Base-by-base conservation (phyloP, 106 monocot genomes). In the Acanthochlamys bracteata region DNA sequence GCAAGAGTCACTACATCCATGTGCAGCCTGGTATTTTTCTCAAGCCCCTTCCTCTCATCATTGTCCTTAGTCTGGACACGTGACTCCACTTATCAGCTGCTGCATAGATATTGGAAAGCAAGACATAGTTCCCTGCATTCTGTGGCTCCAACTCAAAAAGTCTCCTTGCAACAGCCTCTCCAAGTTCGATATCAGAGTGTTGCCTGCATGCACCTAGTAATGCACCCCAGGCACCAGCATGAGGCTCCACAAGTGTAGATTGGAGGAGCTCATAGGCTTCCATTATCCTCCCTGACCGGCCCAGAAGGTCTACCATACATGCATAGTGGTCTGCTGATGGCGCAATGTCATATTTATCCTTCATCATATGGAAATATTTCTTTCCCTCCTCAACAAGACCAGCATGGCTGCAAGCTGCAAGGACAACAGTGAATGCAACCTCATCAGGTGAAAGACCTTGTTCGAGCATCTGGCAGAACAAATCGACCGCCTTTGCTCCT, bases 261-360 rank as follows among this genome's bases (percentile, higher is more conserved):
- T 67, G 71, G 12, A 86, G 73, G 46, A 94, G 42, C 20, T 79
- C 73, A 46, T 86, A 81, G 19, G 93, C 93, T 55, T 94, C 93
- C 51, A 23, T 43, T 45, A 94, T 67, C 16, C 49, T 56, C 25
- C 93, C 89, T 0, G 75, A 58, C 8, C 83, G 61, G 11, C 83
- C 93, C 25, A 86, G 66, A 26, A 94, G 76, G 66, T 89, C 83
- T 4, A 89, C 89, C 81, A 94, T 76, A 62, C 89, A 89, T 7
- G 83, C 83, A 71, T 86, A 89, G 41, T 94, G 93, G 19, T 89
- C 81, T 3, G 25, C 9, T 11, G 74, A 74, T 7, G 83, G 86
- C 39, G 25, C 57, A 39, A 94, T 73, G 0, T 12, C 22, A 24
- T 77, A 79, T 33, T 66, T 55, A 65, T 77, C 57, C 68, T 61